Evolutionary conservation across 2,329 filamentous ascomycete species (phyloP), one percentile per base, ranked within the genome.

Genomic region (Blastomyces parvus): DNA sequence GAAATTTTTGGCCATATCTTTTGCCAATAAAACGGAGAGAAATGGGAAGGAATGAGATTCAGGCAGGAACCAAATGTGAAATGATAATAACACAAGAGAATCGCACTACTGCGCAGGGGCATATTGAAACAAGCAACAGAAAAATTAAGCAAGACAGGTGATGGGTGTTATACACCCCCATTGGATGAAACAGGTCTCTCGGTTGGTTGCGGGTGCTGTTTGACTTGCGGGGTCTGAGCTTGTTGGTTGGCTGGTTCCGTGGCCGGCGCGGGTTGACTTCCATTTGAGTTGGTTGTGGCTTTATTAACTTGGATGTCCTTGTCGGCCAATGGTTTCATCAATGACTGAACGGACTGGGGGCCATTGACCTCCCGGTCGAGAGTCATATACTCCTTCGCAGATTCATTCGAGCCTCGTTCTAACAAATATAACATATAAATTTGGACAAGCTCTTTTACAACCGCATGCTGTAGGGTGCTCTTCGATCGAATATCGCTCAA

Each of bases 331-430:
- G 70, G 52, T 48, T 65, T 73, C 64, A 74, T 72, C 53, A 70
- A 67, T 46, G 70, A 66, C 30, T 73, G 72, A 13, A 79, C 76
- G 6, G 77, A 79, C 2, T 70, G 67, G 4, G 78, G 77, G 0
- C 94, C 94, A 74, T 95, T 94, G 64, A 97, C 84, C 74, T 96
- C 89, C 53, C 87, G 84, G 73, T 99, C 93, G 44, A 97, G 80
- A 64, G 83, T 79, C 72, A 97, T 81, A 74, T 92, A 96, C 69
- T 92, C 88, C 76, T 91, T 90, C 79, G 95, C 93, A 1, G 90
- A 85, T 40, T 92, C 85, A 73, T 91, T 89, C 65, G 85, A 87
- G 17, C 93, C 92, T 62, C 89, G 83, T 69, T 95, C 87, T 66
- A 96, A 85, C 44, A 99, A 81, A 71, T 94, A 97, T 14, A 83